Evolutionary conservation across 164 flowering plant genomes (phyloP).

Genomic region (Warburgia ugandensis): DNA sequence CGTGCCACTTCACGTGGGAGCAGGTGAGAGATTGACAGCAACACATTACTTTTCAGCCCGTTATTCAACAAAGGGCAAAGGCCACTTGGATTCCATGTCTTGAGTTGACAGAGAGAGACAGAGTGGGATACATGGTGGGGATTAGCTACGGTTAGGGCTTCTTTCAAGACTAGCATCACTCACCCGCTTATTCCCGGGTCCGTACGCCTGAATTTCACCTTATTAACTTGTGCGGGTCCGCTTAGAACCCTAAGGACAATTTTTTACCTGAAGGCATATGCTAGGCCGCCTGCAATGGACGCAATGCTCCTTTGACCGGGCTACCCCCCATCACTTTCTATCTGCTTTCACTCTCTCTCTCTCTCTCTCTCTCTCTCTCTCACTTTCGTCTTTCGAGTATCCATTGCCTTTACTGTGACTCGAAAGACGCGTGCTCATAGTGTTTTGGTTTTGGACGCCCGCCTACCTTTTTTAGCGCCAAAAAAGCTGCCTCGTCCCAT

Average conservation of each 20-base stretch:
- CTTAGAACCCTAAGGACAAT: conserved; percentile 5
- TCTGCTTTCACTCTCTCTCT: not conserved
- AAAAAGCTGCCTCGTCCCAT: not conserved
- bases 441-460: no score
- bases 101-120: not conserved
- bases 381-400: not conserved
- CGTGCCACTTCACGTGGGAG: conserved; percentile 7
- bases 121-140: no score
- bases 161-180: not conserved
- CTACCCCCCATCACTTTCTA: conserved; percentile 5
- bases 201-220: not conserved
- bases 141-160: conserved; percentile 4
- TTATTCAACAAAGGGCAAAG: not conserved
- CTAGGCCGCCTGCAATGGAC: not conserved
- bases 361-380: not conserved
- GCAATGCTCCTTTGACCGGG: not conserved
- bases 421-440: conserved; percentile 4
- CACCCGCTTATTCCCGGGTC: no score
- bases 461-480: not conserved
- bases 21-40: conserved; percentile 5
- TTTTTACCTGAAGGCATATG: conserved; percentile 1
- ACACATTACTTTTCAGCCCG: conserved; percentile 3
- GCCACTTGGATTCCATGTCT: conserved; percentile 4
- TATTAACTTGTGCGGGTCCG: no score
- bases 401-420: not conserved